Percentiles rank a stretch among this genome's conserved stretches.
These are phyloP conservation scores for Tricholoma hemisulphureum DNA, from an alignment of 768 basidiomycete genomes.

Conservation along the genomic window DNA sequence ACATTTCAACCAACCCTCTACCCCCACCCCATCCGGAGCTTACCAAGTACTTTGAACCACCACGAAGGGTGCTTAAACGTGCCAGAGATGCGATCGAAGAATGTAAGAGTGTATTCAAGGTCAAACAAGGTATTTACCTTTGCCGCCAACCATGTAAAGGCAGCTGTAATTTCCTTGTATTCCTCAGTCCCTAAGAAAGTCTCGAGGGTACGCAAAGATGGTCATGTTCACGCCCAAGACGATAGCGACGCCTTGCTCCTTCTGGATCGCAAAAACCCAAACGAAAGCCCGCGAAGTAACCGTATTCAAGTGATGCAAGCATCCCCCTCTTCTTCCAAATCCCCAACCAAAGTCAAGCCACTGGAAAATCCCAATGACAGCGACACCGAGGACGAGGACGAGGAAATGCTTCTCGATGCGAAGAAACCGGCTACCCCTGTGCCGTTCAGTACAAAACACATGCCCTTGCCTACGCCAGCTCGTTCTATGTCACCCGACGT, in stretches of 20 bases:
- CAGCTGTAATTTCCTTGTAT: not conserved
- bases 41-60: constrained; percentile 80
- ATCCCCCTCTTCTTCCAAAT: constrained; percentile 13
- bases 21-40: constrained; percentile 86
- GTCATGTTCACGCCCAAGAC: constrained; percentile 58
- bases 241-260: constrained; percentile 55
- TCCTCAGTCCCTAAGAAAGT: constrained; percentile 61
- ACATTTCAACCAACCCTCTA: constrained; percentile 71
- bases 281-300: constrained; percentile 12
- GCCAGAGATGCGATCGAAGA: constrained; percentile 55
- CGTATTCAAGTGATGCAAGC: constrained; percentile 16
- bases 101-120: constrained; percentile 66
- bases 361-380: constrained; percentile 38
- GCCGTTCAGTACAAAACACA: constrained; percentile 11
- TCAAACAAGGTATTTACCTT: constrained; percentile 63
- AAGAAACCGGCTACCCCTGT: constrained; percentile 22
- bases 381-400: constrained; percentile 52
- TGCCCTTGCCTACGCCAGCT: constrained; percentile 52
- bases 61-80: constrained; percentile 62
- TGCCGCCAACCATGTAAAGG: not conserved
- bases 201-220: constrained; percentile 56
- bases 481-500: constrained; percentile 43
- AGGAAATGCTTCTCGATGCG: constrained; percentile 27
- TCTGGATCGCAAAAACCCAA: constrained; percentile 44
- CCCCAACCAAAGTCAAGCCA: constrained; percentile 27